phyloP scores from a whole-genome alignment of 164 flowering plant species.

The Vitis cinerea region DNA sequence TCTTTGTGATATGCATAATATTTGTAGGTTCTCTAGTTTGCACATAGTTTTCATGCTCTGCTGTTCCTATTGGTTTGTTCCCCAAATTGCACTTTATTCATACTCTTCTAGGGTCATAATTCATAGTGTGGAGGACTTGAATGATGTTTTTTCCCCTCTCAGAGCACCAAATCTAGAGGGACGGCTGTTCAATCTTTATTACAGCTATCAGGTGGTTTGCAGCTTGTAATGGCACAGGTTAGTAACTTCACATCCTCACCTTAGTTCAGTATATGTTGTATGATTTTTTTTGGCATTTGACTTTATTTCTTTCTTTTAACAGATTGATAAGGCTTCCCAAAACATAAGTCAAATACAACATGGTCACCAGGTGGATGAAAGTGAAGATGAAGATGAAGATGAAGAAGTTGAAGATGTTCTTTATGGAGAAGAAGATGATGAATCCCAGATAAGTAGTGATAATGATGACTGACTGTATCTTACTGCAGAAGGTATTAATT shows the following conservation, averaged over 20 bases:
- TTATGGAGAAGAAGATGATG: constrained; percentile 54
- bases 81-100: not conserved
- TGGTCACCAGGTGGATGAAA: constrained; percentile 36
- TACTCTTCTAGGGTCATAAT: not conserved
- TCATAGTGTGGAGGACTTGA: not conserved
- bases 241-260: constrained; percentile 1
- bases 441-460: constrained; percentile 57
- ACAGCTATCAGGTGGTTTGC: constrained; percentile 79
- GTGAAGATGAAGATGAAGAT: constrained; percentile 61
- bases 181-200: constrained; percentile 53
- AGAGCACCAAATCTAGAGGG: constrained; percentile 64
- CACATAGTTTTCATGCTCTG: not conserved
- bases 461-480: constrained; percentile 28
- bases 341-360: constrained; percentile 20
- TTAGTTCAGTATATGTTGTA: not conserved
- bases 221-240: constrained; percentile 82
- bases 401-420: constrained; percentile 45
- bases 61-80: not conserved
- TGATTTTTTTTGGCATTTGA: constrained; percentile 1
- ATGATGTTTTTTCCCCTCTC: constrained; percentile 21
- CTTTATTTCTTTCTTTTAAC: constrained; percentile 3
- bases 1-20: not conserved
- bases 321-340: constrained; percentile 63
- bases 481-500: constrained; percentile 2
- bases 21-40: not conserved